Base-by-base conservation (phyloP, 78 protist species). In the Dictyostelium purpureum region DNA sequence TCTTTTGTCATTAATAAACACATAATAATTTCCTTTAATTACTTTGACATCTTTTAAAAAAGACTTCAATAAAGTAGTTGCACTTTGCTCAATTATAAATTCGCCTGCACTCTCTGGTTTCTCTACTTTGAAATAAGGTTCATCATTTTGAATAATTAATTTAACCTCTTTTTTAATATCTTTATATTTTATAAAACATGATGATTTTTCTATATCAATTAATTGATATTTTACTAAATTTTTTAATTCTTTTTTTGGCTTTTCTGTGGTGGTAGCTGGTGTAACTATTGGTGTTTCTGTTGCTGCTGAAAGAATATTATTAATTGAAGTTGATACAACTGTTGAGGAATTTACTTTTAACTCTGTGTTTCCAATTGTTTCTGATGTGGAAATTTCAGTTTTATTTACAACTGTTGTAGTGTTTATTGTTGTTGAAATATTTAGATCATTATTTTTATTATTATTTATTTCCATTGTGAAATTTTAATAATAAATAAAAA, bases 1-100 rank as follows among this genome's bases (percentile, higher is more conserved):
- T 73, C 37, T 73, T 49, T 56, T 85, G 28, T 85, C 70, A 35
- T 85, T 85, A 10, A 85, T 59, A 56, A 35, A 70, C 40, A 85
- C 40, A 10, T 31, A n/a, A 4, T 59, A 37, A 40, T 85, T 85
- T 6, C 91, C 91, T 56, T 85, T 79, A 14, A 85, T 40, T 51
- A 43, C 31, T 40, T 35, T 67, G 10, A 19, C 7, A 7, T 10
- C 43, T 51, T 43, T 43, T 10, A 74, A 33, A 51, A 28, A 74
- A 18, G 28, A 40, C 31, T 51, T 43, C 4, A 74, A 21, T 33
- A 74, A 52, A 31, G 80, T 51, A 19, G 80, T 74, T 33, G 80
- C 80, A 33, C 66, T 49, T 49, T 14, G 26, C 51, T 74, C 80
- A 14, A 61, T 61, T 26, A 61, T 61, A 31, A 61, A 61, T 31